Percentiles rank a stretch among this genome's conserved stretches.
Conservation (phyloP, 306 rosid species). For the Mimosa bimucronata region DNA sequence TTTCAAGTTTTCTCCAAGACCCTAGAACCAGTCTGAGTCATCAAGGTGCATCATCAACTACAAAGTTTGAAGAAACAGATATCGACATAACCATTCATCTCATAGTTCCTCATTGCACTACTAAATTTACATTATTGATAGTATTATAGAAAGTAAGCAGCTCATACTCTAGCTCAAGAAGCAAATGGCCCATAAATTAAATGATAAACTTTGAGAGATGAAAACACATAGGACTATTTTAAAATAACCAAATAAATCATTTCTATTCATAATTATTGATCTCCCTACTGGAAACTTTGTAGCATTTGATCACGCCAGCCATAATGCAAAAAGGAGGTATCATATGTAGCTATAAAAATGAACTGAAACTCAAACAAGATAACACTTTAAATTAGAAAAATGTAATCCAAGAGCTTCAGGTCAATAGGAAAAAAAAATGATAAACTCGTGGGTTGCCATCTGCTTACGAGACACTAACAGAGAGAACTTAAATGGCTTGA, state of each 20-base stretch:
- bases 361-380: neutral
- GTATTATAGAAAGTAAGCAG: constrained; percentile 1
- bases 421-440: no score
- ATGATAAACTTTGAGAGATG: neutral
- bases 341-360: neutral
- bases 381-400: no score
- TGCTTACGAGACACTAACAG: no score
- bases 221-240: neutral
- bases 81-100: constrained; percentile 17
- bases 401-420: neutral
- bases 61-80: constrained; percentile 6
- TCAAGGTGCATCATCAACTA: constrained; percentile 4
- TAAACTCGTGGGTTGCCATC: neutral
- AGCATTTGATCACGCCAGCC: neutral
- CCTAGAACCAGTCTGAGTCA: constrained; percentile 37
- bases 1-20: constrained; percentile 15
- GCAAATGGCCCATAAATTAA: neutral
- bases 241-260: neutral
- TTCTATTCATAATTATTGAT: neutral
- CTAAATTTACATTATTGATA: constrained; percentile 1
- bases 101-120: constrained; percentile 16
- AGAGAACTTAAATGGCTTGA: no score
- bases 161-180: constrained; percentile 1
- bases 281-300: neutral
- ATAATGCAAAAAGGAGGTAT: constrained; percentile 16